Evolutionary conservation across 169 alveolate genomes (phyloP), one percentile per base, ranked within the genome.

Genomic region (Besnoitia besnoiti): DNA sequence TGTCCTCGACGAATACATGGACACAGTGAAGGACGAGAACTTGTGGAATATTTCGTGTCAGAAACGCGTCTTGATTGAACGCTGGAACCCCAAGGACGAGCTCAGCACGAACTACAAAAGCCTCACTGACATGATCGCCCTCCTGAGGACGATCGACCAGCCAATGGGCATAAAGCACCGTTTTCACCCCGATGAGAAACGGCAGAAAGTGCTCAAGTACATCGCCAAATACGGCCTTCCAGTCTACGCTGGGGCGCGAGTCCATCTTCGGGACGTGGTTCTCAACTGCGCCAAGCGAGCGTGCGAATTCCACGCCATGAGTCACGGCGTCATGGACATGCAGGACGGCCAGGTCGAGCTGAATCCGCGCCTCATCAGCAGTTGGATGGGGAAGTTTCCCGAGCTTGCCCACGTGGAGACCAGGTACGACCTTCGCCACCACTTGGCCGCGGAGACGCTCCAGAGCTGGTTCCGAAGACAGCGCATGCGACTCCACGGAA

Each of bases 251-350:
- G 87, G 59, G 61, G 42, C 62, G 35, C 50, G 59, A 14, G 94
- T 91, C 44, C 94, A 91, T 85, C 82, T 91, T 42, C 42, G 94
- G 42, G 94, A 91, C 21, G 89, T 84, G 42, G 94, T 85, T 67
- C 88, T 91, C 42, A 85, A 51, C 44, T 44, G 90, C 37, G 77
- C 91, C 35, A 82, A 89, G 80, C 91, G 91, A 24, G 94, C 94
- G 77, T 91, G 94, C 89, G 91, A 91, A 47, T 89, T 90, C n/a
- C 94, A 91, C 89, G 94, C 94, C n/a, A 84, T 50, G 44, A 50
- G 77, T n/a, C 77, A 82, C 44, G 89, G 51, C 14, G 94, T 55
- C 33, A 61, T 51, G 33, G 37, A 40, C 10, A 79, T 82, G 73
- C 67, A 37, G 91, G 89, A 62, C 55, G 91, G 88, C n/a, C 79